These are phyloP conservation scores for Schizonepeta tenuifolia DNA, from an alignment of 257 asterid genomes.

Conservation along the genomic window DNA sequence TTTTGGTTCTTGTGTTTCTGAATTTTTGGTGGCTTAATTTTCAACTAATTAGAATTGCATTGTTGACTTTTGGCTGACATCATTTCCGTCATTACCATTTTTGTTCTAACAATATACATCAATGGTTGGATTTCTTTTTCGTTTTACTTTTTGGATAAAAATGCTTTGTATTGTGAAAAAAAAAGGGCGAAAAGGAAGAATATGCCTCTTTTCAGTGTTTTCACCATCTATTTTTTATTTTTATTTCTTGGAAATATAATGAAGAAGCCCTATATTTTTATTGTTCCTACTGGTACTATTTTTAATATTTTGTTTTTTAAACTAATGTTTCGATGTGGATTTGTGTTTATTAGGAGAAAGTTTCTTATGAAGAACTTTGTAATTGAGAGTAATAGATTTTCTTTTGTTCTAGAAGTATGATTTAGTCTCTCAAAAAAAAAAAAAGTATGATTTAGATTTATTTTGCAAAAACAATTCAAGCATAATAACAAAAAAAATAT, in stretches of 20 bases:
- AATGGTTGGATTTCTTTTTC: not conserved
- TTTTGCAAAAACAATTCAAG: not conserved
- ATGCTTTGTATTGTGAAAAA: not conserved
- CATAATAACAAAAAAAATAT: not conserved
- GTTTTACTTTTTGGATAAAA: not conserved
- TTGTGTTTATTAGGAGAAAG: not conserved
- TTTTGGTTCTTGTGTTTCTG: not conserved
- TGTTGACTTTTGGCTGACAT: constrained; percentile 26
- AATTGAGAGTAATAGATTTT: not conserved
- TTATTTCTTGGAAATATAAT: not conserved
- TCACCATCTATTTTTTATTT: not conserved
- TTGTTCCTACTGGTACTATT: not conserved
- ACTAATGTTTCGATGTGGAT: too few species aligned
- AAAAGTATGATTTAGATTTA: not conserved
- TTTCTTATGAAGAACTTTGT: not conserved
- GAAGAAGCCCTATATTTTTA: not conserved
- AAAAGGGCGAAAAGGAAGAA: not conserved
- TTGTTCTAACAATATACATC: not conserved
- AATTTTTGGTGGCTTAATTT: not conserved
- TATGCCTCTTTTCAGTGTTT: not conserved
- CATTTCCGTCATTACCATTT: constrained; percentile 1
- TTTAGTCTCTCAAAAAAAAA: too few species aligned
- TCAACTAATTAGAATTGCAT: constrained; percentile 7
- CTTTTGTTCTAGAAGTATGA: not conserved
- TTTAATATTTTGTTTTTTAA: too few species aligned